Evolutionary conservation across 768 basidiomycete genomes (phyloP), one percentile per base, ranked within the genome.

Genomic region (Podaxis rugospora): DNA sequence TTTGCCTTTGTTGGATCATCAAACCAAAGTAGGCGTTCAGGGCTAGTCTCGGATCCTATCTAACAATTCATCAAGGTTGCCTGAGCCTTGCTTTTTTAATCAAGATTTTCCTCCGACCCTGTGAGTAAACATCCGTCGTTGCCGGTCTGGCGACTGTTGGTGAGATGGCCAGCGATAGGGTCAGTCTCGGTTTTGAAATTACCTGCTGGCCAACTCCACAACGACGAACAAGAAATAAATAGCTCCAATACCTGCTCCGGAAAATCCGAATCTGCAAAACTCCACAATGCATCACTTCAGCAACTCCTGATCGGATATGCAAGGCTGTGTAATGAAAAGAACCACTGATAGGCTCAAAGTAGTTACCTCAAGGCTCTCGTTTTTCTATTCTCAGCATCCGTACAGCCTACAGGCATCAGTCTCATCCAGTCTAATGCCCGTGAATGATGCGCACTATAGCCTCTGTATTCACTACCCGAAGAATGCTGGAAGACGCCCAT

Each of bases 21-120:
- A 9, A 32, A 32, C 32, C 32, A 9, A 32, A 32, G 32, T 32
- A 32, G 32, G 9, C 32, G 7, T 1, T 32, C 32, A 32, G 32
- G 32, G 32, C 32, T 47, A 23, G 46, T 50, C 57, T 50, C 56
- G 56, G 56, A 18, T 37, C 23, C 57, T 50, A 23, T 51, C 55
- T 39, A 27, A 58, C 10, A 23, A 58, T 37, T 37, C 47, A 50
- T 50, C 35, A 36, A 37, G 32, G 57, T 58, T 50, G 46, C 56
- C 56, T 50, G 35, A 14, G 10, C 32, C 16, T 10, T 23, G 47
- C 49, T 13, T 13, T 51, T 50, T 27, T 9, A 35, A 50, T 37
- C 32, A 23, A 39, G 57, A 58, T 58, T 50, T 23, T 39, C 47
- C 13, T 39, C 10, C 49, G 21, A 37, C 57, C 57, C 57, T 58